Base-by-base conservation (phyloP, 2,329 filamentous ascomycete species). In the Talaromyces rugulosus region DNA sequence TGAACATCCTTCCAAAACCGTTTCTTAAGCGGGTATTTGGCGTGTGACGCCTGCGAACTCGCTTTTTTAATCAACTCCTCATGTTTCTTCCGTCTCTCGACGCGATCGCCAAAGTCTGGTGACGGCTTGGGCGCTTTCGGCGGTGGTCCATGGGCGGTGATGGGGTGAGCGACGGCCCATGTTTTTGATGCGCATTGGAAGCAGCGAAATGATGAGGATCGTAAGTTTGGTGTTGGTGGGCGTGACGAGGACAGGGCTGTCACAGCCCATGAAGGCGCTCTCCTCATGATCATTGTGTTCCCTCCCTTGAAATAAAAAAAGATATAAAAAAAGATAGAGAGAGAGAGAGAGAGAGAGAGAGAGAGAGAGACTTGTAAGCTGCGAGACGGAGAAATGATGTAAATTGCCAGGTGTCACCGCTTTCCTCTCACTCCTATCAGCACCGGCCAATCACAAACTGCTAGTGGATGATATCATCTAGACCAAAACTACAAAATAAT, bases 1-100 rank as follows among this genome's bases (percentile, higher is more conserved):
- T 82, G 75, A 1, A 95, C 91, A 72, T 95, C 85, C 75, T 89
- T 91, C 94, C 94, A 98, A 80, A 97, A 97, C 59, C 93, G 85
- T 79, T 87, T 90, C 71, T 82, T 82, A 70, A 88, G 81, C 1
- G 81, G 80, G 34, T 73, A 68, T 23, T 69, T 66, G 36, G 69
- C 67, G 52, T 68, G 72, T 18, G 66, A 60, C 7, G 65, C 59
- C 3, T 79, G 75, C 58, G 77, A 71, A 2, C 75, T 77, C 58
- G 78, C 79, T 69, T 78, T 72, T 63, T 78, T 71, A 63, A 85
- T 71, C 36, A 80, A 69, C 63, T 83, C 52, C 80, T 3, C 79
- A 79, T 85, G 82, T 64, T 80, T 77, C 63, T 76, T 74, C 66
- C 82, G 82, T 59, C 81, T 72, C 34, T 78, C 79, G 16, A 83